Percentiles rank a stretch among this genome's conserved stretches.
Conservation (phyloP, 352 stramenopile species). For the Phytophthora litchii region DNA sequence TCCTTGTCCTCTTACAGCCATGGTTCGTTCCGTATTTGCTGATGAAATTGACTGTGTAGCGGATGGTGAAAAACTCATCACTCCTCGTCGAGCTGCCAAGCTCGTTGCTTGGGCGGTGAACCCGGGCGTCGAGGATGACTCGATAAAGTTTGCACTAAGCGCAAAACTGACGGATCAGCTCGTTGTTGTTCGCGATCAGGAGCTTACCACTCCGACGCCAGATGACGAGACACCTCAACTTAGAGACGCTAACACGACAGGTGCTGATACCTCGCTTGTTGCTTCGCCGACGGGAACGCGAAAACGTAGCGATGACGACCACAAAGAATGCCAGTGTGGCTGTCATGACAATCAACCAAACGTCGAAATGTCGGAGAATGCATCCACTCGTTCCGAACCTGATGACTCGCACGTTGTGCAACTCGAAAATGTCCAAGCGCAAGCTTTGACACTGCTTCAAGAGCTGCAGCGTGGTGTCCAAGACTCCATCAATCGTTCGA, state of each 20-base stretch:
- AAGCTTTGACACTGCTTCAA: slow-evolving; percentile 22
- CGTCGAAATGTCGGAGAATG: background rate
- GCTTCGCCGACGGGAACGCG: background rate
- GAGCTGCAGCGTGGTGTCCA: slow-evolving; percentile 23
- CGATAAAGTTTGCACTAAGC: slow-evolving; percentile 33
- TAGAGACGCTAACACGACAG: background rate
- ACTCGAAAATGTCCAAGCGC: slow-evolving; percentile 22
- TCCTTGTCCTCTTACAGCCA: slow-evolving; percentile 30
- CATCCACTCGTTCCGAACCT: background rate
- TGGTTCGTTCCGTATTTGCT: slow-evolving; percentile 34
- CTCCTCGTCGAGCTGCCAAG: slow-evolving; percentile 27
- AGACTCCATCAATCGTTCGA: slow-evolving; percentile 8
- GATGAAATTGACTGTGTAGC: slow-evolving; percentile 11
- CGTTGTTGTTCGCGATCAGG: slow-evolving; percentile 17
- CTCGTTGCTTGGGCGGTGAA: slow-evolving; percentile 31
- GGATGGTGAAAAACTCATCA: slow-evolving; percentile 24
- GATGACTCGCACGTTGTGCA: slow-evolving; percentile 21
- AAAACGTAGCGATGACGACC: slow-evolving; percentile 8
- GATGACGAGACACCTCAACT: slow-evolving; percentile 1
- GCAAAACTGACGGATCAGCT: slow-evolving; percentile 31
- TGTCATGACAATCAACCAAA: slow-evolving; percentile 7
- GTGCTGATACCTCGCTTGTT: background rate
- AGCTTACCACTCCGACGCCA: slow-evolving; percentile 10
- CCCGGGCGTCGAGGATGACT: slow-evolving; percentile 32
- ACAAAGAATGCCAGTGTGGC: slow-evolving; percentile 5